Base-by-base conservation (phyloP, 495 filamentous ascomycete genomes). In the Penicillium steckii region DNA sequence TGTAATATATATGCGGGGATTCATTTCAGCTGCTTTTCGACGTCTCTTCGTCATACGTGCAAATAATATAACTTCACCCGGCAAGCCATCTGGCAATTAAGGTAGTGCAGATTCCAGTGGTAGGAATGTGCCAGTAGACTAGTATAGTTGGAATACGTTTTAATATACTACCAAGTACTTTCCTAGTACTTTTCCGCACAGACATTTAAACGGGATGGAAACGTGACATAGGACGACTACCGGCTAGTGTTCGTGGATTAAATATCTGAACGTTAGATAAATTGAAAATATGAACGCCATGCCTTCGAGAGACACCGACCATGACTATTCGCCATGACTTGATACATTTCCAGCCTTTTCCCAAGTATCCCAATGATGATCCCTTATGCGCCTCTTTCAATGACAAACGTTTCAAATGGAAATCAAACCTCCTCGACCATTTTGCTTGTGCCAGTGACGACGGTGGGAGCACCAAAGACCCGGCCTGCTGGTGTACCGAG, bases 401-500 rank as follows among this genome's bases (percentile, higher is more conserved):
- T 50, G 57, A 50, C 40, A 51, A 30, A 35, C 43, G 9, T 9
- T 18, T 27, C 17, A 37, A 48, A 52, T 23, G 6, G 37, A 9
- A 18, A 19, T 69, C 46, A 77, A 22, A 78, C 50, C 60, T 77
- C 77, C 53, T 78, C 73, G 38, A 80, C 73, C 42, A 79, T 63
- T 48, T 73, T 80, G 27, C 65, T 66, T 27, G 50, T 56, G 15
- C 55, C 54, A 45, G 44, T 48, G 5, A 53, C 59, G n/a, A 58
- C 59, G n/a, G 59, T 8, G 24, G 61, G 59, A 24, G 46, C 55
- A 37, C 68, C 72, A 65, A 88, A 95, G 13, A 86, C 56, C 53
- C 67, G 77, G 7, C 90, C 90, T 4, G 79, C 80, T 3, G 89
- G 85, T 6, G 77, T 83, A 1, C 75, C 79, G 37, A 96, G 57